A percentile compares a stretch with the other conserved stretches of the same genome.
These are phyloP conservation scores for Ophiostoma tasmaniense DNA, from an alignment of 2,329 filamentous ascomycete genomes.

Conservation along the genomic window DNA sequence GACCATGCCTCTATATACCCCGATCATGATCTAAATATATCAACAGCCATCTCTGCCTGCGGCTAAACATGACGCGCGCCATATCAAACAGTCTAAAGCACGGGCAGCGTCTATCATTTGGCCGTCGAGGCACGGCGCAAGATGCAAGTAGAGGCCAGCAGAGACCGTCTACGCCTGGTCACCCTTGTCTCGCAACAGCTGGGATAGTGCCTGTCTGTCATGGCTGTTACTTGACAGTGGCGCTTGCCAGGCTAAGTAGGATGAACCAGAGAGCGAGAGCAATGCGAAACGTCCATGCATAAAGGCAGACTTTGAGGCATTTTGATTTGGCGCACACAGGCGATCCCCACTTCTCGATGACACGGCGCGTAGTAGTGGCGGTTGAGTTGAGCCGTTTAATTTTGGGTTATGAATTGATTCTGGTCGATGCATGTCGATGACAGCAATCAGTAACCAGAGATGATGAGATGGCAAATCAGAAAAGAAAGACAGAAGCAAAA, in stretches of 20 bases:
- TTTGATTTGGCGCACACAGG: background rate
- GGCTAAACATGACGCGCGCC: background rate
- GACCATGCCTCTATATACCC: background rate
- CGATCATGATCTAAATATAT: background rate
- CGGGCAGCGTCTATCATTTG: background rate
- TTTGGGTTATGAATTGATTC: too few species aligned
- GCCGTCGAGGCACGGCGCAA: background rate
- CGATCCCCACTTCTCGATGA: background rate
- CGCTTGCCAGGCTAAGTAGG: background rate
- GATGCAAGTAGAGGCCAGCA: background rate
- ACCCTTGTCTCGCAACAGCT: background rate
- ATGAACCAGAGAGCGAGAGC: background rate
- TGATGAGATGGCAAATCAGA: background rate
- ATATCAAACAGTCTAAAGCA: background rate
- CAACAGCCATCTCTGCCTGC: background rate
- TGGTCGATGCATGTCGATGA: too few species aligned
- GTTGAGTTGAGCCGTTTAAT: background rate
- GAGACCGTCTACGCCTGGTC: background rate
- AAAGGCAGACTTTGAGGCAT: background rate
- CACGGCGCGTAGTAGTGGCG: background rate
- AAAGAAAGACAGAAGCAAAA: background rate
- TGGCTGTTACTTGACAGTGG: background rate
- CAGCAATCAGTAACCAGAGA: background rate
- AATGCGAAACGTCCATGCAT: background rate
- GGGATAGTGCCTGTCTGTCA: background rate